Base-by-base conservation (phyloP, 2,329 filamentous ascomycete genomes). In the Phaeosphaeria sp. region DNA sequence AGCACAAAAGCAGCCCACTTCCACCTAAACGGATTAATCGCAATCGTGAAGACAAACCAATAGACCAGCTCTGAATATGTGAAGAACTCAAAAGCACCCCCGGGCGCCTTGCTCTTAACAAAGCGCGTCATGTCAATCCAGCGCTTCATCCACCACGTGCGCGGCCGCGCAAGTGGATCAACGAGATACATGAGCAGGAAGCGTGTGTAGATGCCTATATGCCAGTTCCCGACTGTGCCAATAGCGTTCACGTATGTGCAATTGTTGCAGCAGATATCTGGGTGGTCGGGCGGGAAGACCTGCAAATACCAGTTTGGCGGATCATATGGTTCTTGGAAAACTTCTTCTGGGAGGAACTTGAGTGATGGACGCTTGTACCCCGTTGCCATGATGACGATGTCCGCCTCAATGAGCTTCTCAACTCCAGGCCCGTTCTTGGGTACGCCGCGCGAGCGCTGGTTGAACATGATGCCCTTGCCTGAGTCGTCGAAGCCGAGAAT, bases 221-320 rank as follows among this genome's bases (percentile, higher is more conserved):
- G 92, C 84, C 91, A 94, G 75, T 95, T 93, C 0, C 92, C 90
- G 1, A 95, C 91, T 0, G 89, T 90, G 0, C 91, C 91, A 56
- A 95, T 93, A 3, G 88, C 91, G 53, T 90, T 87, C 55, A 93
- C 81, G 65, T 93, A 96, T 0, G 91, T 95, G 80, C 89, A 89
- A 77, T 96, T 96, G 78, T 92, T 93, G 61, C 89, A 89, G 62
- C 89, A 92, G 48, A 96, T 83, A 33, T 87, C 89, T 0, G 89
- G 86, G 64, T 93, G 89, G 3, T 81, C 76, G 0, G 92, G 90
- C 4, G 92, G 92, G 77, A 96, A 96, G 0, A 90, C 91, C 75
- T 96, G 92, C 0, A 96, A 84, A 66, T 95, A 96, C 92, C 92
- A 96, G 74, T 92, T 93, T 0, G 92, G 92, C 1, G 92, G 90